Evolutionary conservation across 2,329 filamentous ascomycete species (phyloP), one percentile per base, ranked within the genome.

Genomic region (Diaporthe nobilis): DNA sequence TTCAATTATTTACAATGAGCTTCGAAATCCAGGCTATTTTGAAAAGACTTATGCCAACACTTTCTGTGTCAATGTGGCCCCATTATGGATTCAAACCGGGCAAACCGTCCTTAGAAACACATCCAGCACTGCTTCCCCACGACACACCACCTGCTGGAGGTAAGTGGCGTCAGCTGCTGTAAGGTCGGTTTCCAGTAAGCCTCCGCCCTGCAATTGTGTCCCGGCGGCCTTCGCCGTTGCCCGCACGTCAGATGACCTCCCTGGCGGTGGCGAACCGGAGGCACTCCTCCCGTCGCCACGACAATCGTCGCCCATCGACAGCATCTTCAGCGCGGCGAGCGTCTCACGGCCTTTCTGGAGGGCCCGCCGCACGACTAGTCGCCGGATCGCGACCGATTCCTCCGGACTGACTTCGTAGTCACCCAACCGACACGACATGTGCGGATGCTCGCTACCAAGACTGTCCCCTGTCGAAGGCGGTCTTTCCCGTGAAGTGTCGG

Each of bases 341-440:
- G 20, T 22, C 8, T 49, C 61, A 5, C 28, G 15, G 4, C 61
- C 42, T 49, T 65, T 65, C 42, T 65, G 42, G 15, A 65, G 60
- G 10, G 60, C 60, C 8, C 60, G n/a, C 60, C 60, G 39, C 60
- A 65, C 60, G 4, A 65, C 39, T 0, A 65, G 25, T 22, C 42
- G 39, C 15, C 60, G 39, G 42, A 65, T 65, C 4, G 60, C 60
- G 9, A 15, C 60, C 1, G 60, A 65, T 2, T 65, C 60, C 28
- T 65, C 60, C 8, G 60, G 60, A 22, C 60, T 65, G 60, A 44
- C 60, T 47, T 47, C 60, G 25, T 65, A 65, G 15, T 65, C 60
- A 13, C 60, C 60, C 25, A 65, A 22, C 15, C 60, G 60, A 65
- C 60, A 65, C 34, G 60, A 34, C 42, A 65, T 65, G 39, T 47